Conservation (phyloP, 1,284 basidiomycete genomes). For the Cystobasidiaceae sp. region DNA sequence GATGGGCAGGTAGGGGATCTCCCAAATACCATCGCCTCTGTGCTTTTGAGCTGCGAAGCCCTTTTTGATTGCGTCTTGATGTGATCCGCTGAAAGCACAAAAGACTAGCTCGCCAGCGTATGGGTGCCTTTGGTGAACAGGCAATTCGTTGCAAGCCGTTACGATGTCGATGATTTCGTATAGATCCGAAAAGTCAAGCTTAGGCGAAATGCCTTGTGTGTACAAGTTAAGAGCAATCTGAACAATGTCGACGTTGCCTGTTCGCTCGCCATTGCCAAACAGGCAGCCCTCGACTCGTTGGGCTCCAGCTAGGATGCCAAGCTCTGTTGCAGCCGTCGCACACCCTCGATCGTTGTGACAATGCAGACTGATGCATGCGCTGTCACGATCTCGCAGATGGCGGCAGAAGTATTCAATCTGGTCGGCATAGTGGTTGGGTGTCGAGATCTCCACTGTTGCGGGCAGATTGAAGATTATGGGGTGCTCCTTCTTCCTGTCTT, state of each 20-base stretch:
- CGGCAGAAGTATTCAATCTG: constrained; percentile 95
- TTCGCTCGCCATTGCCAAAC: constrained; percentile 97
- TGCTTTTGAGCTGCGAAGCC: constrained; percentile 81
- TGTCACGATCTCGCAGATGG: constrained; percentile 79
- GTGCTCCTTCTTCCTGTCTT: constrained; percentile 56
- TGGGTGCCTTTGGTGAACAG: constrained; percentile 91
- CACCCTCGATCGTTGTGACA: constrained; percentile 98
- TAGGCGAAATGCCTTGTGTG: constrained; percentile 84
- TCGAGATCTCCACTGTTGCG: constrained; percentile 93
- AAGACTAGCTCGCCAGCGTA: constrained; percentile 98
- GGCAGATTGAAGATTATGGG: constrained; percentile 98
- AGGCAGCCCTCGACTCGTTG: constrained; percentile 96
- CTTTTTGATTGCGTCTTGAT: constrained; percentile 99
- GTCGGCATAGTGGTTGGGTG: constrained; percentile 98
- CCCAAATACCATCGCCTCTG: constrained; percentile 55
- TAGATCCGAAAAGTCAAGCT: constrained; percentile 89
- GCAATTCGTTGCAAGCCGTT: constrained; percentile 91
- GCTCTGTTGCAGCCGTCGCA: constrained; percentile 91
- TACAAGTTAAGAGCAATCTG: constrained; percentile 95
- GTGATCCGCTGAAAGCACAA: constrained; percentile 97
- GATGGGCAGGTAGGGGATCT: constrained; percentile 93
- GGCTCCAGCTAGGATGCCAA: constrained; percentile 86
- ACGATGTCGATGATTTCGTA: constrained; percentile 88
- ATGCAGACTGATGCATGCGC: constrained; percentile 85
- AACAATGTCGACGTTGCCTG: constrained; percentile 97